These are phyloP conservation scores for Fusarium brevicatenulatum DNA, from an alignment of 2,329 filamentous ascomycete genomes.

Conservation along the genomic window DNA sequence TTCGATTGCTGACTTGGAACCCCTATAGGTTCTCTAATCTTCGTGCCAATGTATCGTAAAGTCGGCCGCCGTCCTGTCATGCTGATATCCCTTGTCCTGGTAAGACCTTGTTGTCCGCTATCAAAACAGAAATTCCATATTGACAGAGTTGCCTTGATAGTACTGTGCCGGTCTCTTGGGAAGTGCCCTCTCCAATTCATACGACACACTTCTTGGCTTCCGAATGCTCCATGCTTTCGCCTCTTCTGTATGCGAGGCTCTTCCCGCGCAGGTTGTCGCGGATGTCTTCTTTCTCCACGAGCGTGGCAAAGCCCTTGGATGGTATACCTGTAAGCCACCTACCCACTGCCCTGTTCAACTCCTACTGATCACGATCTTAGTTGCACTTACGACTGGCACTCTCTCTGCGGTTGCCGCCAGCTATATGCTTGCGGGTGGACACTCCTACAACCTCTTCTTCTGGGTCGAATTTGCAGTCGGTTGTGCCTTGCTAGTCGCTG, in stretches of 20 bases:
- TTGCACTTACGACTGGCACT: background rate
- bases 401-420: background rate
- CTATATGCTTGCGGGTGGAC: background rate
- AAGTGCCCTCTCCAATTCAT: background rate
- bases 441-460: background rate
- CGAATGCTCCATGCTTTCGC: background rate
- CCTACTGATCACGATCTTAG: background rate
- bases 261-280: background rate
- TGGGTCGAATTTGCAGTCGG: background rate
- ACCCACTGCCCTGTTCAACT: fast-evolving
- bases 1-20: background rate
- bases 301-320: background rate
- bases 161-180: background rate
- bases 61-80: background rate
- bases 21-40: background rate
- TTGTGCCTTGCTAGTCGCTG: background rate
- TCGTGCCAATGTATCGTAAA: background rate
- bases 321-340: background rate
- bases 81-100: background rate
- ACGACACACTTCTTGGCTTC: background rate
- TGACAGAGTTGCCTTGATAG: background rate
- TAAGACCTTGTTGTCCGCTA: background rate
- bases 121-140: background rate
- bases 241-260: background rate
- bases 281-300: background rate